Conservation (phyloP, 345 rosid species). For the Conringia planisiliqua region DNA sequence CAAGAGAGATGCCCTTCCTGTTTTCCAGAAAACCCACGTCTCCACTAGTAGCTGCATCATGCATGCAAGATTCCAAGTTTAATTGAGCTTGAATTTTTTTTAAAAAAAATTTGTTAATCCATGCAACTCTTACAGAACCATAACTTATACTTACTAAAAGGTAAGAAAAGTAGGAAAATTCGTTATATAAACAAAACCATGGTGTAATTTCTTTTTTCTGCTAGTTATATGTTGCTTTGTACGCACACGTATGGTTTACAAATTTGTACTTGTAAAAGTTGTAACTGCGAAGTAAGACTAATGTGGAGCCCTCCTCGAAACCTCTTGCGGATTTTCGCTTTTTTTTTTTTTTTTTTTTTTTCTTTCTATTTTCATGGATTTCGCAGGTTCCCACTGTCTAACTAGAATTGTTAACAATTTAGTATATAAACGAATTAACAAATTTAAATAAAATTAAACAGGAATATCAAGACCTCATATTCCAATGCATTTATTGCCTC, state of each 20-base stretch:
- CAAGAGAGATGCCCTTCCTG: too few relatives aligned
- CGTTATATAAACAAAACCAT: too few relatives aligned
- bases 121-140: too few relatives aligned
- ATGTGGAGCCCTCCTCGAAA: constrained; percentile 27
- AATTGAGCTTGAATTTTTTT: too few relatives aligned
- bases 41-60: too few relatives aligned
- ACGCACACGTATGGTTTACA: constrained; percentile 18
- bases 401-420: neutral
- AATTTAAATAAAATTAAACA: neutral
- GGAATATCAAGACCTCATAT: constrained; percentile 5
- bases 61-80: too few relatives aligned
- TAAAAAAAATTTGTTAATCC: too few relatives aligned
- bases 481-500: constrained; percentile 14
- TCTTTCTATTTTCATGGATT: neutral
- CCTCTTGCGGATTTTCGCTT: constrained; percentile 17
- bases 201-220: too few relatives aligned
- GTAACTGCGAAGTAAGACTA: constrained; percentile 2
- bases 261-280: neutral
- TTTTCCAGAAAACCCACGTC: too few relatives aligned
- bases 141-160: too few relatives aligned
- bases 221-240: neutral
- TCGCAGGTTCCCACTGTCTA: neutral
- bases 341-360: neutral
- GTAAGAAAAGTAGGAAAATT: too few relatives aligned
- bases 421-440: neutral